Evolutionary conservation across 148 eudicot genomes (phyloP).

Genomic region (Rhododendron henanense): DNA sequence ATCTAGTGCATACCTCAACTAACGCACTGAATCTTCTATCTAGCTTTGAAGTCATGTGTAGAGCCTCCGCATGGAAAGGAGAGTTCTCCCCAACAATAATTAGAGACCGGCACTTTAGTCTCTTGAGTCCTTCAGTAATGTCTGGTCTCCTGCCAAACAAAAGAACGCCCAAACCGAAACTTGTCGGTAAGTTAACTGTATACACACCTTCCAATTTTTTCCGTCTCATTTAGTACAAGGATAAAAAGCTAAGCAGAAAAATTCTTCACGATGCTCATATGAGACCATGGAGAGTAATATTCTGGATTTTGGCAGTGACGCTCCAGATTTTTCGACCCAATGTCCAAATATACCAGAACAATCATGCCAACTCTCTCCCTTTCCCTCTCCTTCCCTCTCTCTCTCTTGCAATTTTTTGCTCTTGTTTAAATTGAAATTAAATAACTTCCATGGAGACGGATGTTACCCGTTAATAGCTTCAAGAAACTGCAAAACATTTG

Average conservation of each 20-base stretch:
- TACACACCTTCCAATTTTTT: neutral
- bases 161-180: neutral
- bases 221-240: neutral
- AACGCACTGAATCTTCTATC: conserved; percentile 81
- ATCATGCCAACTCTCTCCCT: neutral
- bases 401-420: neutral
- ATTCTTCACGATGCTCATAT: neutral
- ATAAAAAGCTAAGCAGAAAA: neutral
- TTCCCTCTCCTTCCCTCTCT: neutral
- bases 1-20: conserved; percentile 63
- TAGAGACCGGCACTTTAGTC: conserved; percentile 67
- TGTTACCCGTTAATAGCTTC: conserved; percentile 80
- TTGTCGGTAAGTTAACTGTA: neutral
- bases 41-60: conserved; percentile 85
- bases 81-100: conserved; percentile 90
- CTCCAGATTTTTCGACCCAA: neutral
- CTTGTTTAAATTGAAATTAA: neutral
- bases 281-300: neutral
- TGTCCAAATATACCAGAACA: neutral
- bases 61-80: conserved; percentile 79
- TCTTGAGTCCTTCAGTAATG: conserved; percentile 67
- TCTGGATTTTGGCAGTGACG: neutral
- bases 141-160: conserved; percentile 71
- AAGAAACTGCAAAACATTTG: conserved; percentile 68
- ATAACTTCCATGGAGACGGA: neutral